Conservation (phyloP, 2,329 filamentous ascomycete genomes). For the Elsinoe ampelina region DNA sequence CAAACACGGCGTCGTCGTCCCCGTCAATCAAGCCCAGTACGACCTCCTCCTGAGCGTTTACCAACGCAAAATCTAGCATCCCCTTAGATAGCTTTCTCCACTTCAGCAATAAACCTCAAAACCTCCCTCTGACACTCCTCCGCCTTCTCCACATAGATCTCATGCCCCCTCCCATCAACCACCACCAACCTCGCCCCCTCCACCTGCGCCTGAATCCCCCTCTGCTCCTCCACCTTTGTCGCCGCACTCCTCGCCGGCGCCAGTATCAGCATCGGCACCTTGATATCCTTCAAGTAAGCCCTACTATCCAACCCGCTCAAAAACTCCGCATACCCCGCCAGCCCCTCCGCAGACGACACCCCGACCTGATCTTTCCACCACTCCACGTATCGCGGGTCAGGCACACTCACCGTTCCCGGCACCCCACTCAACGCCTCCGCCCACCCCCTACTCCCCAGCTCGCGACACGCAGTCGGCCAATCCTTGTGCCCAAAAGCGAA, state of each 20-base stretch:
- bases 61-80: neutral
- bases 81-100: neutral
- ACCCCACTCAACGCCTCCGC: constrained; percentile 23
- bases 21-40: constrained; percentile 17
- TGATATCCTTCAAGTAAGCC: constrained; percentile 24
- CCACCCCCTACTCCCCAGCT: constrained; percentile 28
- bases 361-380: constrained; percentile 28
- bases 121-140: constrained; percentile 23
- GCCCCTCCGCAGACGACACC: constrained; percentile 24
- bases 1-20: constrained; percentile 17
- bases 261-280: constrained; percentile 26
- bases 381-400: constrained; percentile 23
- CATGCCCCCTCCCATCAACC: constrained; percentile 26
- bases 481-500: constrained; percentile 24
- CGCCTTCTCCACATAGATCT: constrained; percentile 27
- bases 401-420: constrained; percentile 25
- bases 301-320: constrained; percentile 26
- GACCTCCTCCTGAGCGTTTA: constrained; percentile 16
- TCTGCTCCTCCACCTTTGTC: constrained; percentile 25
- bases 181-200: constrained; percentile 21
- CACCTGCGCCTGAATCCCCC: constrained; percentile 19
- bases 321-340: constrained; percentile 29
- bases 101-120: constrained; percentile 33
- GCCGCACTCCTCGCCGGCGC: constrained; percentile 28
- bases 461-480: constrained; percentile 26